These are phyloP conservation scores for Trypanosoma avium DNA, from an alignment of 208 protist genomes.

Conservation along the genomic window DNA sequence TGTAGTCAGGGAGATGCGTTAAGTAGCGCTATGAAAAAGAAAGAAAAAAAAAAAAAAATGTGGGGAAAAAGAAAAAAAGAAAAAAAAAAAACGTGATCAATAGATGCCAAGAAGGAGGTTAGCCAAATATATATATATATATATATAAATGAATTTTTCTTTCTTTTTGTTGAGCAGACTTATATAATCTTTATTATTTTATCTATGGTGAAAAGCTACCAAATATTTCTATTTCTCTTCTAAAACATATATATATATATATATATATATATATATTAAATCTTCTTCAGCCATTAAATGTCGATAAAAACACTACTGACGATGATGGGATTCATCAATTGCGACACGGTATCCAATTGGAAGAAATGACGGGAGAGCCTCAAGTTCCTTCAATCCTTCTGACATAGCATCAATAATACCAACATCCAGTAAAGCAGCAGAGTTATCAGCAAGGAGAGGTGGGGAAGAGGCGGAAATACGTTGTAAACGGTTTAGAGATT, in stretches of 20 bases:
- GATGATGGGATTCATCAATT: not conserved
- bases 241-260: too few relatives aligned
- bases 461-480: not conserved
- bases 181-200: too few relatives aligned
- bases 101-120: not conserved
- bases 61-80: too few relatives aligned
- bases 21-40: too few relatives aligned
- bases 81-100: not conserved
- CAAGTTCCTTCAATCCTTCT: conserved; percentile 15
- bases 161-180: too few relatives aligned
- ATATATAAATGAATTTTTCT: not conserved
- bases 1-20: too few relatives aligned
- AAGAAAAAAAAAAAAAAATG: too few relatives aligned
- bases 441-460: not conserved
- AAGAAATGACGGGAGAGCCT: conserved; percentile 6
- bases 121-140: not conserved
- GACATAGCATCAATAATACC: conserved; percentile 10
- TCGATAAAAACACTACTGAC: not conserved
- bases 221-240: too few relatives aligned
- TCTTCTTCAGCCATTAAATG: not conserved
- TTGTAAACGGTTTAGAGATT: too few relatives aligned
- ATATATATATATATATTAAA: not conserved
- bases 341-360: not conserved
- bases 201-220: too few relatives aligned
- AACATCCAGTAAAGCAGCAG: not conserved